Base-by-base conservation (phyloP, 2,329 filamentous ascomycete species). In the Chaetomiaceae sp. region DNA sequence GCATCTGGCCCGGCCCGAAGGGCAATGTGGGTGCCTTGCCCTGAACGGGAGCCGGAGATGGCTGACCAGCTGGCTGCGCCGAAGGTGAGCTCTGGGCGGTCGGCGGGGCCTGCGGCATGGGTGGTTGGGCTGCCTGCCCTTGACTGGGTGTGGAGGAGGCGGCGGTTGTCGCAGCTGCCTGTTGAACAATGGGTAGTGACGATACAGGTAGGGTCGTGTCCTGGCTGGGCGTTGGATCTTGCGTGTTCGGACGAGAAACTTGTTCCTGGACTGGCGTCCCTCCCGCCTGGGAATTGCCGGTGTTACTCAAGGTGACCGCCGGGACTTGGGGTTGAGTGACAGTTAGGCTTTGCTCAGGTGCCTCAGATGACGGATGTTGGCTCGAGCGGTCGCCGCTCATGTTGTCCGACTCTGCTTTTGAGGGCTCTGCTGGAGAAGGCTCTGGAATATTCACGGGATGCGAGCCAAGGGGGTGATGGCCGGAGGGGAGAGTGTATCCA, bases 391-490 rank as follows among this genome's bases (percentile, higher is more conserved):
- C 8, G 42, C 8, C 12, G 6, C 14, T 15, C 20, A 42, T 15
- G n/a, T 11, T 7, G 15, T 27, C 34, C 12, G 25, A 23, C 25
- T 29, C 44, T 33, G 49, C 5, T 3, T 3, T 40, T 11, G 34
- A 22, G 2, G 31, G 19, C 20, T 11, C 34, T 4, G 33, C 25
- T 11, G 36, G 29, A n/a, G 43, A 27, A 14, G 46, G 9, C 6
- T 33, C 38, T 3, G 51, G 33, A 15, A 49, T 1, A 20, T 46
- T 33, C 17, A 44, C 54, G 3, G 47, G 56, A 15, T 56, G 47
- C 6, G 51, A 56, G 11, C 12, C 47, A 43, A 54, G 54, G 7
- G 56, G 51, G 29, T 54, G 51, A 15, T 53, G 50, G 11, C 42
- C 56, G 12, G 42, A 5, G 4, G 46, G 53, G 23, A 58, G 3